Conservation (phyloP, 2,329 filamentous ascomycete species). For the Apiospora pterosperma region DNA sequence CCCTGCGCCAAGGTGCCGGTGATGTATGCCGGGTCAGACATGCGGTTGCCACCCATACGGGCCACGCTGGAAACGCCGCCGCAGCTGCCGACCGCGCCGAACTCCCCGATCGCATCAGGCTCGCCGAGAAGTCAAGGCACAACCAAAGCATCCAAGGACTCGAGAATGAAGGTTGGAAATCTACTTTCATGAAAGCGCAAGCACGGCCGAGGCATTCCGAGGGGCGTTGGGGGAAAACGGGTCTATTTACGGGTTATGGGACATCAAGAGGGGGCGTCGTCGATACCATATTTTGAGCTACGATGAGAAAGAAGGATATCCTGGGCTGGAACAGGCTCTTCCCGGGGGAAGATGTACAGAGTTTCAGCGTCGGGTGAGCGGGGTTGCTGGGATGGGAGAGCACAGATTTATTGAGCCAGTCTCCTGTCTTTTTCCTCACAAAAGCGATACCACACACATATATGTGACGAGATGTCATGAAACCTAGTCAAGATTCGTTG, state of each 20-base stretch:
- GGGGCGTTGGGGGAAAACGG: neutral
- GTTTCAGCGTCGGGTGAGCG: neutral
- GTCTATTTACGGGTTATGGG: neutral
- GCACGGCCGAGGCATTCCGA: neutral
- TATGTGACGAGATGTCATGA: neutral
- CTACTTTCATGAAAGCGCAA: constrained; percentile 4
- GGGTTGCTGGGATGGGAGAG: neutral
- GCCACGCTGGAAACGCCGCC: constrained; percentile 20
- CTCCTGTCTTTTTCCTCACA: neutral
- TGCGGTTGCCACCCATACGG: constrained; percentile 21
- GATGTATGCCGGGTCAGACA: neutral
- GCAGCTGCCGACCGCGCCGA: constrained; percentile 31
- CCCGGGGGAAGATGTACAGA: neutral
- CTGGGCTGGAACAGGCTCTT: neutral
- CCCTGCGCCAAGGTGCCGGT: neutral
- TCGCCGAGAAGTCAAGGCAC: neutral
- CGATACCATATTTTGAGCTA: neutral
- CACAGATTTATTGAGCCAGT: neutral
- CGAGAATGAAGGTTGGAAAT: constrained; percentile 11
- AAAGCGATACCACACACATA: neutral
- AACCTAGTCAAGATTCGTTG: no score
- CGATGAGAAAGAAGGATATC: neutral
- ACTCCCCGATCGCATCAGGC: constrained; percentile 22
- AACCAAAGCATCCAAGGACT: neutral
- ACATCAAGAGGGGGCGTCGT: neutral